Conservation (phyloP, 2,329 filamentous ascomycete genomes). For the Sclerotiophoma versabilis region DNA sequence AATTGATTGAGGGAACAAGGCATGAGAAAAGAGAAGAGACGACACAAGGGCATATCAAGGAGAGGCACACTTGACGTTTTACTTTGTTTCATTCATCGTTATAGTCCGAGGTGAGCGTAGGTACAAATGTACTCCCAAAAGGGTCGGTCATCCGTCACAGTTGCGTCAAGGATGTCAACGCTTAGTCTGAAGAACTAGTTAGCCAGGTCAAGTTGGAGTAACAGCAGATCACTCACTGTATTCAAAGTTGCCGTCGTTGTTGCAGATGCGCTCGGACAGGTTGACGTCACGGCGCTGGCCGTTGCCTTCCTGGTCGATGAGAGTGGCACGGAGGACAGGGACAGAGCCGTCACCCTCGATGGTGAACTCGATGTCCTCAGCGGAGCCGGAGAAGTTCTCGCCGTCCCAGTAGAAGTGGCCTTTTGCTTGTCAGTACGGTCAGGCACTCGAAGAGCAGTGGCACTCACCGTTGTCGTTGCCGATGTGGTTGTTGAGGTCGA, state of each 20-base stretch:
- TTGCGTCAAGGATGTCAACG: background rate
- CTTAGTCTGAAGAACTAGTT: conserved; percentile 5
- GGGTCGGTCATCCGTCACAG: background rate
- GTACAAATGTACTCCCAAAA: background rate
- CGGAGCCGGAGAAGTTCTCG: conserved; percentile 56
- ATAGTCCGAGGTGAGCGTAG: background rate
- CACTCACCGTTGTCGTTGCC: conserved; percentile 60
- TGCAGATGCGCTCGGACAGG: conserved; percentile 62
- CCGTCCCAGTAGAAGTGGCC: conserved; percentile 58
- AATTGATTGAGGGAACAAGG: too few species aligned
- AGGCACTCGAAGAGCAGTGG: background rate
- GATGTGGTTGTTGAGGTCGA: conserved; percentile 60
- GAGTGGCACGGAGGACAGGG: conserved; percentile 61
- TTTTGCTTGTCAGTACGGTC: conserved; percentile 20
- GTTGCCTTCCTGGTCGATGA: conserved; percentile 56
- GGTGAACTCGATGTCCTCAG: conserved; percentile 56
- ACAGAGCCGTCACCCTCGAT: conserved; percentile 60
- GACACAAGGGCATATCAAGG: too few species aligned
- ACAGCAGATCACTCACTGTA: conserved; percentile 22
- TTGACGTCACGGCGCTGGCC: conserved; percentile 58
- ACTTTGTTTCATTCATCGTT: conserved; percentile 17
- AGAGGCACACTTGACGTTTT: conserved; percentile 5
- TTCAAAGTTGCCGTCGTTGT: conserved; percentile 55
- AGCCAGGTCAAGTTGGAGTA: background rate
- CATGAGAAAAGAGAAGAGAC: too few species aligned